These are phyloP conservation scores for Starmerella riodocensis DNA, from an alignment of 805 yeast species.

Conservation along the genomic window DNA sequence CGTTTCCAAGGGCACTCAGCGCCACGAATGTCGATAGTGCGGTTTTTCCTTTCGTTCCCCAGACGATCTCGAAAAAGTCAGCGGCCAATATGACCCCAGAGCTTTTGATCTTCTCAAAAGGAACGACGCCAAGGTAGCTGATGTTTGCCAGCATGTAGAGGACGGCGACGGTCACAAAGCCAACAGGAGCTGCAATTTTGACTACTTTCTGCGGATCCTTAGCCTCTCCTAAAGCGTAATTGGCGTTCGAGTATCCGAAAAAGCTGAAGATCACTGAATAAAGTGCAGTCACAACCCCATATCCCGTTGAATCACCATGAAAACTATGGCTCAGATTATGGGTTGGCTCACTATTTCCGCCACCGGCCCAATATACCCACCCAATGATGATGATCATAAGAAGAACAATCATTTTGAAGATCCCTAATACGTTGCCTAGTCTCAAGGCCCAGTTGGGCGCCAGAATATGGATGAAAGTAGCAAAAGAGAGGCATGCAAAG, in stretches of 20 bases:
- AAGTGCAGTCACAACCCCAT: slow-evolving; percentile 45
- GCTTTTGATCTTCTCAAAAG: slow-evolving; percentile 33
- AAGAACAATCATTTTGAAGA: slow-evolving; percentile 58
- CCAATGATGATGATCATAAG: slow-evolving; percentile 62
- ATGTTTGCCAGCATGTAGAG: slow-evolving; percentile 65
- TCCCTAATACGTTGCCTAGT: slow-evolving; percentile 52
- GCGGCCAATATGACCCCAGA: slow-evolving; percentile 69
- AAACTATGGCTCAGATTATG: slow-evolving; percentile 51
- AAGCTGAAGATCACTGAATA: slow-evolving; percentile 78
- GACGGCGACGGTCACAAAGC: slow-evolving; percentile 46
- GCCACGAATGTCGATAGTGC: slow-evolving; percentile 74
- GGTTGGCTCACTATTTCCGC: slow-evolving; percentile 39
- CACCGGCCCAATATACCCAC: slow-evolving; percentile 67
- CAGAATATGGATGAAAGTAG: slow-evolving; percentile 48
- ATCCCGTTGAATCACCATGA: slow-evolving; percentile 26
- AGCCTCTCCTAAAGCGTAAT: slow-evolving; percentile 70
- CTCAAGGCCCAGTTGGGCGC: slow-evolving; percentile 54
- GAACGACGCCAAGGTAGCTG: slow-evolving; percentile 45
- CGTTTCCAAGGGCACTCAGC: slow-evolving; percentile 68
- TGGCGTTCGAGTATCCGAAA: slow-evolving; percentile 71
- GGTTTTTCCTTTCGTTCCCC: slow-evolving; percentile 53
- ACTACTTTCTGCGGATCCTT: slow-evolving; percentile 59
- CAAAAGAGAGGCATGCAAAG: slow-evolving; percentile 56
- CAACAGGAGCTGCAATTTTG: slow-evolving; percentile 61
- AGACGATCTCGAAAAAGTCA: slow-evolving; percentile 56